Conservation (phyloP, 352 stramenopile species). For the Peronosclerospora sorghi region DNA sequence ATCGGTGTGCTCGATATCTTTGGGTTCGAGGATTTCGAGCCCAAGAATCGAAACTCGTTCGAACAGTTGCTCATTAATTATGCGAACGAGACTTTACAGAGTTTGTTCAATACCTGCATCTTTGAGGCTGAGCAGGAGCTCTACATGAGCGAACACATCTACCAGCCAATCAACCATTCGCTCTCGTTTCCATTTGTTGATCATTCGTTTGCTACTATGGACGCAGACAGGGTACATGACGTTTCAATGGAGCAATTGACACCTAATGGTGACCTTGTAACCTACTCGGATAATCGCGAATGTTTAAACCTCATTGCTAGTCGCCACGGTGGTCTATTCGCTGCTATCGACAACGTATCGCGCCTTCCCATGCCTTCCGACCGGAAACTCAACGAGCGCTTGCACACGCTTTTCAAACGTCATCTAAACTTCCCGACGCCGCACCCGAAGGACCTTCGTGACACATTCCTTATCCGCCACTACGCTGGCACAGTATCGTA, state of each 20-base stretch:
- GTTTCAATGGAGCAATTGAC: conserved; percentile 29
- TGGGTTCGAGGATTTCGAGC: conserved; percentile 85
- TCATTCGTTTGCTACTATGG: conserved; percentile 17
- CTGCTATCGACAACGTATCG: conserved; percentile 77
- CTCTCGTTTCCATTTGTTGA: conserved; percentile 54
- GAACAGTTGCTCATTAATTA: conserved; percentile 91
- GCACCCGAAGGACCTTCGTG: conserved; percentile 74
- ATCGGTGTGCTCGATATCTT: conserved; percentile 90
- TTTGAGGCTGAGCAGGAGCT: conserved; percentile 80
- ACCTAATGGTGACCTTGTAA: conserved; percentile 37
- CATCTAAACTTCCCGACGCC: conserved; percentile 75
- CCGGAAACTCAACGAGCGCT: conserved; percentile 75
- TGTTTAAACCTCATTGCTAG: conserved; percentile 80
- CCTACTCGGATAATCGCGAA: conserved; percentile 80
- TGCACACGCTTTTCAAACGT: conserved; percentile 74
- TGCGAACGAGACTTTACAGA: conserved; percentile 86
- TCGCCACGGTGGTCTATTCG: conserved; percentile 69
- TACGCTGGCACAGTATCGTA: conserved; percentile 80
- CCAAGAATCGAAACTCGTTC: conserved; percentile 85
- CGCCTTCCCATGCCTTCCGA: conserved; percentile 81
- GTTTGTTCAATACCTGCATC: conserved; percentile 83
- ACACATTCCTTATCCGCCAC: conserved; percentile 80
- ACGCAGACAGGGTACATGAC: conserved; percentile 24
- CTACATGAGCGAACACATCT: conserved; percentile 77
- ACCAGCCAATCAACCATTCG: conserved; percentile 71